Evolutionary conservation across 768 basidiomycete genomes (phyloP), one percentile per base, ranked within the genome.

Genomic region (Suillus ampliporus): DNA sequence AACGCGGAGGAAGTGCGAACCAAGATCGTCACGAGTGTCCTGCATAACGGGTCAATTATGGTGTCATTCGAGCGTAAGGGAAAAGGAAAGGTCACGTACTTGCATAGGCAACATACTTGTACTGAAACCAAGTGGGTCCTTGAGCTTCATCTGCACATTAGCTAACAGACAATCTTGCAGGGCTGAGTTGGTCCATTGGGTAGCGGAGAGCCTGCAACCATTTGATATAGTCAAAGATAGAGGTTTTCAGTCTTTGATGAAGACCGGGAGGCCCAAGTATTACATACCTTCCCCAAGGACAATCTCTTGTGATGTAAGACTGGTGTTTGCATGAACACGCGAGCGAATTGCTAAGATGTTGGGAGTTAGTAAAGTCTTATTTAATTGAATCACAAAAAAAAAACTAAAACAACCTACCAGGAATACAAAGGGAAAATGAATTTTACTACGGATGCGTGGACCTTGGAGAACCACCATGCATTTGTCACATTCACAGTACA

Each of bases 391-490:
- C 8, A 9, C n/a, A 21, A 31, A 31, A 6, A 5, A 44, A 11
- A 44, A 44, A 44, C 43, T 44, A 21, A 44, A 17, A 40, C 13
- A 15, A n/a, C 51, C 15, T 57, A 46, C 54, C 59, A 78, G 78
- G 69, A 71, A 11, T 66, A 77, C 61, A 57, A 72, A 0, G 75
- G 78, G 1, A 38, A 54, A 1, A 44, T 81, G 2, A 76, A 65
- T 57, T 77, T 79, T 59, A 68, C 69, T 0, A 77, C 75, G 0
- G 77, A 82, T 64, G 71, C 71, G 0, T 82, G 79, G 80, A 78
- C 76, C 0, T 77, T 74, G 0, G 69, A 70, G 0, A 76, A 76
- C 59, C 71, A 75, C 23, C 23, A 53, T 2, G 72, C 72, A 2
- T 73, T 65, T 23, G 43, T 72, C 5, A 64, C 61, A 1, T 40